Base-by-base conservation (phyloP, 305 asterid genomes). In the Plantago rigida region DNA sequence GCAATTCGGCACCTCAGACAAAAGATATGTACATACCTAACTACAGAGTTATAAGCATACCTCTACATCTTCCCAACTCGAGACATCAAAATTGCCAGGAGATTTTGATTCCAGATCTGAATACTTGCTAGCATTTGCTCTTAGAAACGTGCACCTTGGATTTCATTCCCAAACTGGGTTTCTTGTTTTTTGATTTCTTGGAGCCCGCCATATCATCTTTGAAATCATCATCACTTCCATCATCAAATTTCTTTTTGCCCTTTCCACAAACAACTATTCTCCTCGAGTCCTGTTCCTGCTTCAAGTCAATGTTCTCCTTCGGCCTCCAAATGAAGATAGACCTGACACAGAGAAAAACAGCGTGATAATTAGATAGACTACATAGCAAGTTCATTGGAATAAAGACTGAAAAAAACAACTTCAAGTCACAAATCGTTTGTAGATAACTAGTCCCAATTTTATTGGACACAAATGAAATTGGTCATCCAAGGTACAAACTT, bases 311-410 rank as follows among this genome's bases (percentile, higher is more conserved):
- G 28, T 74, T 61, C 50, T 81, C 86, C 61, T 65, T 73, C 11
- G 94, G 95, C 75, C 74, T 81, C 99, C 99, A 92, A 41, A 92
- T 86, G 88, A 92, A 92, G 67, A 88, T 77, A 17, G 97, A 92
- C 78, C 99, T 92, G 75, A 51, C 3, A 62, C 36, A 44, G 58
- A 36, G 44, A 61, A 9, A 17, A 60, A 17, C 50, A 56, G 14
- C 48, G 22, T 53, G 26, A 22, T 17, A 17, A 51, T 52, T 64
- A 59, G 15, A 44, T 15, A 60, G 22, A 4, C 31, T 28, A 41
- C 15, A 24, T 31, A n/a, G 22, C 13, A 36, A n/a, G 26, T 0
- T 22, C 26, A 22, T 22, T 22, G 26, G 2, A 22, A n/a, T n/a
- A n/a, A n/a, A n/a, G n/a, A n/a, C n/a, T n/a, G n/a, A n/a, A n/a